A percentile compares a stretch with the other conserved stretches of the same genome.
Evolutionary conservation across 1,284 basidiomycete genomes (phyloP).

Genomic region (Sanghuangporus sanghuang): DNA sequence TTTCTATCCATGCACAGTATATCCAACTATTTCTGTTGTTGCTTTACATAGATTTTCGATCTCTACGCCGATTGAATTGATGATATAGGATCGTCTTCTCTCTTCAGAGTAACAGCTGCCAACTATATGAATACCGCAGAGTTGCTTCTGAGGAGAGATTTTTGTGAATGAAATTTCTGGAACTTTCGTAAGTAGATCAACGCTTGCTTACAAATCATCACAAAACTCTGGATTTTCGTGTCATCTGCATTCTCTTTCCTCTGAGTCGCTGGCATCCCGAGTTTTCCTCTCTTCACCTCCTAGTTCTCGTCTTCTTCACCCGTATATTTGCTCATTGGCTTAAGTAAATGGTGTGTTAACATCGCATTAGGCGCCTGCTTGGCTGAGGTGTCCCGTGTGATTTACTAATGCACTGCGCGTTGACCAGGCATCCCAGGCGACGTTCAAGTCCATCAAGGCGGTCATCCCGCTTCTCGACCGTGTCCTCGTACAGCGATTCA

Average conservation of each 20-base stretch:
- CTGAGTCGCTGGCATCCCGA: not conserved
- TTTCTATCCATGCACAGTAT: no score
- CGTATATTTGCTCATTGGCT: not conserved
- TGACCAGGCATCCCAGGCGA: constrained; percentile 37
- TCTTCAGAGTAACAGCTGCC: no score
- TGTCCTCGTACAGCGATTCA: constrained; percentile 96
- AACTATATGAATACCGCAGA: no score
- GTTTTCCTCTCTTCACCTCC: not conserved
- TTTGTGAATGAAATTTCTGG: not conserved
- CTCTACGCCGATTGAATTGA: no score
- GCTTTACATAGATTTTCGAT: no score
- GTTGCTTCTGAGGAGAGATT: not conserved
- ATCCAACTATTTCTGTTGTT: no score
- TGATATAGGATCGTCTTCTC: no score
- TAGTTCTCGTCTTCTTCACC: not conserved
- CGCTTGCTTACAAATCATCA: not conserved
- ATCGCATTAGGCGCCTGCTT: not conserved
- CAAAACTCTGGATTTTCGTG: not conserved
- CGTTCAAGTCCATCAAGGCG: constrained; percentile 93
- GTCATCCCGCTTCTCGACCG: constrained; percentile 93
- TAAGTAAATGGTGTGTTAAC: not conserved
- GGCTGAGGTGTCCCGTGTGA: not conserved
- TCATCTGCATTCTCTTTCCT: not conserved
- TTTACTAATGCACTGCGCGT: no score
- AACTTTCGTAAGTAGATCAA: not conserved